Evolutionary conservation across 495 filamentous ascomycete species (phyloP), one percentile per base, ranked within the genome.

Genomic region (Lophiotrema nucula): DNA sequence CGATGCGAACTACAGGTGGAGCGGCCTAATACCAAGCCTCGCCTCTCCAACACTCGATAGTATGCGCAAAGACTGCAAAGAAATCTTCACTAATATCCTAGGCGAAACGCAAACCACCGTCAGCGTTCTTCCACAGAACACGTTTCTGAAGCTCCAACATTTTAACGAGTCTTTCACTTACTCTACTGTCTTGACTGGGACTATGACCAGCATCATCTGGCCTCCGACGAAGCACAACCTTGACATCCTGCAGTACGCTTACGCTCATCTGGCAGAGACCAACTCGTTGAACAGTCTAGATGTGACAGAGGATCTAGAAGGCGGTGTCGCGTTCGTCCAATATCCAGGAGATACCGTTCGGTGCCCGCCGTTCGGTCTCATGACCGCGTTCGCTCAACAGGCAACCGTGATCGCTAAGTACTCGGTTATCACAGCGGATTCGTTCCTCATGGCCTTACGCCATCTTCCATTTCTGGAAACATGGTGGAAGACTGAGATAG

Each of bases 401-500:
- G 49, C 28, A 35, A 18, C 53, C 4, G 53, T 57, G 6, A 27
- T 57, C 2, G 45, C 33, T 8, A 41, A 8, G 2, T 48, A 48
- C 37, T 26, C 28, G 3, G 1, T 43, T 2, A 13, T 49, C 44
- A 27, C 53, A 1, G 53, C 19, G 2, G 13, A 1, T 28, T 13
- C 43, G 2, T 42, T 57, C 27, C 5, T 49, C 10, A 1, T 16
- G 0, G 44, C 42, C 10, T 27, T 35, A 3, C 22, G 4, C 42
- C 24, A 41, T 6, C 4, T 57, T 8, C 23, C 45, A 13, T 15
- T 49, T 1, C 26, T 48, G 8, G 19, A 48, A 15, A 1, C 33
- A 11, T 57, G 43, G 44, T 57, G 53, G 53, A 42, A 25, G 3
- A 57, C 45, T 2, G 53, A 57, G 22, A 23, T 19, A 1, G 1